A percentile compares a stretch with the other conserved stretches of the same genome.
Evolutionary conservation across 371 early-diverging fungal species (phyloP).

Genomic region (Mortierella sp.): DNA sequence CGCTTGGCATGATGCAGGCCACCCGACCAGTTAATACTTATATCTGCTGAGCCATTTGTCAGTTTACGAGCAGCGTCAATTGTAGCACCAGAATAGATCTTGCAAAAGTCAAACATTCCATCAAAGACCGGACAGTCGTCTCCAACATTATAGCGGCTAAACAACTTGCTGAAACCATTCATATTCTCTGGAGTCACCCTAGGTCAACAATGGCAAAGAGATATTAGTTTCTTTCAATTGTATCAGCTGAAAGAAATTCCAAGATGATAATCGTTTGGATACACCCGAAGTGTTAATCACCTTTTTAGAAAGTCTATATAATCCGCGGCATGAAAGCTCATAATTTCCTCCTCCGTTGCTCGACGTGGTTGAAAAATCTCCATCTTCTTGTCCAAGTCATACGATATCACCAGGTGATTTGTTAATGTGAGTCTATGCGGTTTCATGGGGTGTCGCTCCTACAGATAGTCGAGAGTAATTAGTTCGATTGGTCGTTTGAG

Average conservation of each 20-base stretch:
- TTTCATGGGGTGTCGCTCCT: conserved; percentile 96
- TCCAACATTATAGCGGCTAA: conserved; percentile 88
- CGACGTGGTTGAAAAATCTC: conserved; percentile 89
- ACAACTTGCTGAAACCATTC: conserved; percentile 73
- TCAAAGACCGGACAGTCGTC: conserved; percentile 99
- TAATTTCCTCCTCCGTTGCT: conserved; percentile 97
- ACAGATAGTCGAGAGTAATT: conserved; percentile 3
- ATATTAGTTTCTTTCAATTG: no score
- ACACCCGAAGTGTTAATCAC: conserved; percentile 49
- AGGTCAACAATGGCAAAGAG: not conserved
- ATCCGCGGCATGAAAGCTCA: conserved; percentile 96
- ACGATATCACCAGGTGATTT: conserved; percentile 90
- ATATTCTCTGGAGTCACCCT: conserved; percentile 95
- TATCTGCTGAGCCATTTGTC: conserved; percentile 80
- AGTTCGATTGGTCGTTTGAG: no score
- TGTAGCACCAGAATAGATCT: conserved; percentile 88
- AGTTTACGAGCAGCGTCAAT: conserved; percentile 89
- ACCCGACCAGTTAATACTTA: conserved; percentile 96
- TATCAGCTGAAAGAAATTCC: not conserved
- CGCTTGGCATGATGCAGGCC: conserved; percentile 98
- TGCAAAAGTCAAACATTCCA: conserved; percentile 97
- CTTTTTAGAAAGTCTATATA: conserved; percentile 98
- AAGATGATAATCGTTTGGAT: no score
- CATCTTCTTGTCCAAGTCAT: conserved; percentile 90
- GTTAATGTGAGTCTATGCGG: conserved; percentile 94